Evolutionary conservation across 768 basidiomycete species (phyloP), one percentile per base, ranked within the genome.

Genomic region (Strobilomyces echinocephalus): DNA sequence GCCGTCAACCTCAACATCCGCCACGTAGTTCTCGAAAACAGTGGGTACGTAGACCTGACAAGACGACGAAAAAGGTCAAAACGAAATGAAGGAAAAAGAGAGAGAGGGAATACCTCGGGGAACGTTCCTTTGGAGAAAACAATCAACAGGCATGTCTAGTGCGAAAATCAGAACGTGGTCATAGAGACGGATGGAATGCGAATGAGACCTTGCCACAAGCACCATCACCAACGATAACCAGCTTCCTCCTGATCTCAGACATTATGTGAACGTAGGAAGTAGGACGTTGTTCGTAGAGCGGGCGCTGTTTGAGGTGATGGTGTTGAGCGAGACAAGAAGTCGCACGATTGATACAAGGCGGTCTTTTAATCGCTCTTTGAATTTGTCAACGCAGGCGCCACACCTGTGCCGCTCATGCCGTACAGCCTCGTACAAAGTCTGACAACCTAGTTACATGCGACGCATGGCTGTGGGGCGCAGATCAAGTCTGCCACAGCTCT

Each of bases 1-100:
- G 62, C 91, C 91, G 67, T 98, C 95, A 57, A 98, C 95, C 72
- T 97, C 93, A 46, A 98, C 94, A 72, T 98, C 95, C 62, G 95
- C 95, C 52, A 97, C 95, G 72, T 97, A 97, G 84, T 97, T 97
- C 81, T 99, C 97, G 63, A 98, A 99, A 48, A 99, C 97, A 54
- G 97, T 99, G 46, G 97, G 97, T 58, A 98, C 94, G 69, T 98
- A 98, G 63, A 98, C 97, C 95, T 98, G 61, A 8, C 31, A 52
- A 38, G 11, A 8, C 8, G 26, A 34, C 24, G 39, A 11, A 52
- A 48, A 18, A 0, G 8, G 34, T 52, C 33, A 46, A 40, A 20
- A 53, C 31, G 49, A 8, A 38, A 49, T 28, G 14, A 49, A 54
- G 33, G 28, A 46, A 41, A 44, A 26, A 2, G n/a, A 35, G n/a